Conservation (phyloP, 2,329 filamentous ascomycete species). For the Colletotrichum gigasporum region DNA sequence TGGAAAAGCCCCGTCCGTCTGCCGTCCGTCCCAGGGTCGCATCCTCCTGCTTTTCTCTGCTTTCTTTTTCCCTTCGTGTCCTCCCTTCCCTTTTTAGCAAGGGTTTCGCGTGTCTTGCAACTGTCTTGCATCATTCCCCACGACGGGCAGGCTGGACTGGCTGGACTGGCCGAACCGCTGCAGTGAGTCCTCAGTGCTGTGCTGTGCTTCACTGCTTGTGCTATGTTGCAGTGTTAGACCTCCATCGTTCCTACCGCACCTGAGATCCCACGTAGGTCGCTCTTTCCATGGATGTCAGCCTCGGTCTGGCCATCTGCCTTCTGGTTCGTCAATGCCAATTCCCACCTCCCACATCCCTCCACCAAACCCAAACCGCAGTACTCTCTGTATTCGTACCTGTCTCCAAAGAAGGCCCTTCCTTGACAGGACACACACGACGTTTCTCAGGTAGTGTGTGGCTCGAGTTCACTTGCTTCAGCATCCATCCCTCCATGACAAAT, state of each 20-base stretch:
- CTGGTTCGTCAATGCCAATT: neutral
- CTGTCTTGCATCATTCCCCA: slow-evolving; percentile 8
- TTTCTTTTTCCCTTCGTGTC: slow-evolving; percentile 10
- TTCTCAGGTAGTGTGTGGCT: slow-evolving; percentile 7
- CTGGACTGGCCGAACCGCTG: neutral
- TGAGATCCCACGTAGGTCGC: no score
- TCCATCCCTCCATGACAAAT: slow-evolving; percentile 20
- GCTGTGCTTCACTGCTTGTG: no score
- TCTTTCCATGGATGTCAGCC: no score
- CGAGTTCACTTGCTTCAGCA: slow-evolving; percentile 6
- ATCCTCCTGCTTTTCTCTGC: neutral
- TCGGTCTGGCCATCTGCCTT: neutral
- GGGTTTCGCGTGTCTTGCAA: slow-evolving; percentile 11
- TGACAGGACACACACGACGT: slow-evolving; percentile 9
- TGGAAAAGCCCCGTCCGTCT: no score
- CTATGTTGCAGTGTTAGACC: no score
- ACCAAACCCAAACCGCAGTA: no score
- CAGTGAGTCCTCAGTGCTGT: no score
- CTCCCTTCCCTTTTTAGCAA: slow-evolving; percentile 2
- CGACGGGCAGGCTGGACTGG: neutral
- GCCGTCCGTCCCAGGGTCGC: no score
- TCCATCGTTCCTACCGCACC: no score
- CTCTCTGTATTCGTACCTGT: no score
- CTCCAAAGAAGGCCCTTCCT: neutral
- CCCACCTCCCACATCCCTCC: no score